Conservation (phyloP, 1,284 basidiomycete genomes). For the Ustilago hordei region DNA sequence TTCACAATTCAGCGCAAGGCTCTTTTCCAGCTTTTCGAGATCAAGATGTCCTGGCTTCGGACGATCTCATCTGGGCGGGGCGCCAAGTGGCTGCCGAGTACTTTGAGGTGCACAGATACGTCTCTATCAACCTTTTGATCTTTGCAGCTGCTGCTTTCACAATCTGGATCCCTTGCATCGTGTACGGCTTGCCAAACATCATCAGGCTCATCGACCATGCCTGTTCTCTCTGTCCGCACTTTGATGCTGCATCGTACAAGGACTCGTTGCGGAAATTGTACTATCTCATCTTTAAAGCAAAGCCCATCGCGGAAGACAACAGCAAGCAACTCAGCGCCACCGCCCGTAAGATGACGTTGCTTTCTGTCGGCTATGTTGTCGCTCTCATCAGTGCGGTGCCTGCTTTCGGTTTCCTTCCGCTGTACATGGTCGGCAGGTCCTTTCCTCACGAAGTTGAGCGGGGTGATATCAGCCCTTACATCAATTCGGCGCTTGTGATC, state of each 20-base stretch:
- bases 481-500: not conserved
- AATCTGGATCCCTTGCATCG: not conserved
- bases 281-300: constrained; percentile 18
- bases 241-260: constrained; percentile 1
- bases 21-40: not conserved
- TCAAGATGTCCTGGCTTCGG: constrained; percentile 14
- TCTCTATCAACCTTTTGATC: constrained; percentile 7
- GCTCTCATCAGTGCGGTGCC: constrained; percentile 17
- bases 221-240: not conserved
- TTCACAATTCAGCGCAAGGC: not conserved
- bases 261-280: constrained; percentile 1
- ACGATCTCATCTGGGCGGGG: constrained; percentile 14
- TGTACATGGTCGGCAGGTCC: constrained; percentile 10
- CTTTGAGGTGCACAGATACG: constrained; percentile 5
- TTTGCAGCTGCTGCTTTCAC: constrained; percentile 3
- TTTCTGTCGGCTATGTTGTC: constrained; percentile 13
- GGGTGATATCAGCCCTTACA: constrained; percentile 2
- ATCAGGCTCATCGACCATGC: constrained; percentile 12
- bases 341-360: constrained; percentile 35
- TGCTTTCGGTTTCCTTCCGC: constrained; percentile 9
- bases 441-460: constrained; percentile 1
- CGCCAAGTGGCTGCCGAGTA: constrained; percentile 1
- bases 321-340: not conserved
- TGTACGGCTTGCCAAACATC: constrained; percentile 12
- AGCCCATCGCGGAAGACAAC: not conserved